Evolutionary conservation across 331 rosid genomes (phyloP), one percentile per base, ranked within the genome.

Genomic region (Stylosanthes scabra): DNA sequence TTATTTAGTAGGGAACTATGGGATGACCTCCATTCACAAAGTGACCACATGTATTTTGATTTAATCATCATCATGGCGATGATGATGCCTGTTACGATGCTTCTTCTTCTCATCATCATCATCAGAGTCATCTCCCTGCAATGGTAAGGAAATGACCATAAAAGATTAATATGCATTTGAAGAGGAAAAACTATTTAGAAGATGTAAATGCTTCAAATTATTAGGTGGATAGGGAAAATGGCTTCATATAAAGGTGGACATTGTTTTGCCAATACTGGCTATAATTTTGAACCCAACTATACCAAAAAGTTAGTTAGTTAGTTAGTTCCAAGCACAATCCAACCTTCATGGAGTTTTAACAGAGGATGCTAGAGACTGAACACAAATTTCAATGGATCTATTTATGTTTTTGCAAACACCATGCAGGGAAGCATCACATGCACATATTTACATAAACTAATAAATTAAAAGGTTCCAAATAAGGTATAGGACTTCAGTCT

Each of bases 1-100:
- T 88, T 87, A 91, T 89, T 85, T 87, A 83, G 76, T 63, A 85
- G 78, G 71, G 61, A 79, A 74, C 40, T 63, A 57, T 31, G 91
- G 90, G 88, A 78, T 73, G 83, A 63, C 78, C 74, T 78, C 59
- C 71, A 64, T 54, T 71, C 71, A 65, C 55, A 61, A 12, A 31
- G 71, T 44, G 8, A 55, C 14, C 28, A 25, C 68, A 2, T 9
- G 71, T 72, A 51, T 44, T 78, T 47, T 25, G 75, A 58, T 85
- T 80, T 80, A 94, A 86, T 94, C 95, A 1, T 94, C 97, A 63
- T 85, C 93, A 6, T 85, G 71, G 88, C 69, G 95, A 64, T 80
- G 78, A 70, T 71, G 83, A 71, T 83, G 90, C 78, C 81, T 81
- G 79, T 78, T 3, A 56, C 55, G 86, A 63, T 74, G 83, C 72